Percentiles rank a stretch among this genome's conserved stretches.
Conservation (phyloP, 139 green algal species). For the Volvox reticuliferus region DNA sequence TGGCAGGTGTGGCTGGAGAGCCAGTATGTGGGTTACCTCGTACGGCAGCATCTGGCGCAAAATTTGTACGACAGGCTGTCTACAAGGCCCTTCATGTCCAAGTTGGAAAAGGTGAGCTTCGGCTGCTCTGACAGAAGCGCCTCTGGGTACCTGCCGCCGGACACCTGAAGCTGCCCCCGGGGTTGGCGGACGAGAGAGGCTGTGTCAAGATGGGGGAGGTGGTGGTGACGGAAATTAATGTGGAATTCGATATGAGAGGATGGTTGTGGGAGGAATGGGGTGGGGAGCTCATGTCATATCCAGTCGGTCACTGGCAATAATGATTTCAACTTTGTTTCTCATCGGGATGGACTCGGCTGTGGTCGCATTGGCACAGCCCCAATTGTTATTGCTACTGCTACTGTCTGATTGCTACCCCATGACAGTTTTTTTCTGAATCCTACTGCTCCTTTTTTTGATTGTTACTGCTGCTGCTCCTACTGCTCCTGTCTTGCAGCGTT, state of each 20-base stretch:
- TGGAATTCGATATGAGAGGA: no score
- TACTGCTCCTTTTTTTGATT: no score
- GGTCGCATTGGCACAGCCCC: no score
- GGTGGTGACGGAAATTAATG: no score
- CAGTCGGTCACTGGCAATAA: no score
- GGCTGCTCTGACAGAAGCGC: no score
- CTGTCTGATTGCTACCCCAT: not conserved
- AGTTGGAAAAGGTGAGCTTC: conserved; percentile 87
- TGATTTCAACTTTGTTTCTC: no score
- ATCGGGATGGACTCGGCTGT: no score
- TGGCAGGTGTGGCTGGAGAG: conserved; percentile 82
- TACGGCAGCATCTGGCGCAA: conserved; percentile 90
- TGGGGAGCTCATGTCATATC: no score
- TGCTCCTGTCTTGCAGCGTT: conserved; percentile 68
- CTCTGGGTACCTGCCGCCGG: no score
- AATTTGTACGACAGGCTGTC: conserved; percentile 93
- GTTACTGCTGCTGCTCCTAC: not conserved
- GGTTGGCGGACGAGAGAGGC: not conserved
- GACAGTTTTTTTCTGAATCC: not conserved
- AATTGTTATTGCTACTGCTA: not conserved
- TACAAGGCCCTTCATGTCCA: conserved; percentile 92
- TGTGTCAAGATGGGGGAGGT: not conserved
- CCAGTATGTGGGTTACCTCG: conserved; percentile 77
- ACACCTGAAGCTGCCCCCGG: no score
- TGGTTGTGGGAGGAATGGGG: not conserved